Conservation (phyloP, 306 rosid species). For the Psophocarpus tetragonolobus region DNA sequence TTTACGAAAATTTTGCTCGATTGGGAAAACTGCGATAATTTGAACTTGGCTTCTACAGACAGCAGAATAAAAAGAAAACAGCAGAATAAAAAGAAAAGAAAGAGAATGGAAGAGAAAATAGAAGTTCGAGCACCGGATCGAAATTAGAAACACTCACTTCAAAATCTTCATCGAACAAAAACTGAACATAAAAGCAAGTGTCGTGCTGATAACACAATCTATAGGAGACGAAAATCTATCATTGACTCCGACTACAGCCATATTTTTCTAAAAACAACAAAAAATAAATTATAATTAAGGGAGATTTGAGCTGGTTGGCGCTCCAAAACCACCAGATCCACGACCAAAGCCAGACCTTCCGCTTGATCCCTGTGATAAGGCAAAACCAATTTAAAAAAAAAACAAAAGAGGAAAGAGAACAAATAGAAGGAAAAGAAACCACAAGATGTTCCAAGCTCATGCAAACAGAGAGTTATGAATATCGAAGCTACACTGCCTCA, state of each 20-base stretch:
- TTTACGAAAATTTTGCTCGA: neutral
- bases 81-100: neutral
- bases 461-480: neutral
- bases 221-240: neutral
- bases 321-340: conserved; percentile 63
- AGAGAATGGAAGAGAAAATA: neutral
- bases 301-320: conserved; percentile 54
- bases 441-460: neutral
- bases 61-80: neutral
- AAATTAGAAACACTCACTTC: conserved; percentile 12
- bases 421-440: neutral
- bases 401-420: no score
- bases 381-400: neutral
- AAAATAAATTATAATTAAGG: conserved; percentile 31
- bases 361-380: conserved; percentile 55
- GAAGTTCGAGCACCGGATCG: neutral
- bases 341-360: conserved; percentile 81
- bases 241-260: conserved; percentile 14
- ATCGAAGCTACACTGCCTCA: neutral
- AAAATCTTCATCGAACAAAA: conserved; percentile 26
- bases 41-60: neutral
- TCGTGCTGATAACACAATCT: conserved; percentile 28
- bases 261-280: conserved; percentile 3
- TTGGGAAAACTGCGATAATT: neutral
- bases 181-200: neutral